A percentile compares a stretch with the other conserved stretches of the same genome.
Conservation (phyloP, 495 filamentous ascomycete species). For the Penicillium antarcticum region DNA sequence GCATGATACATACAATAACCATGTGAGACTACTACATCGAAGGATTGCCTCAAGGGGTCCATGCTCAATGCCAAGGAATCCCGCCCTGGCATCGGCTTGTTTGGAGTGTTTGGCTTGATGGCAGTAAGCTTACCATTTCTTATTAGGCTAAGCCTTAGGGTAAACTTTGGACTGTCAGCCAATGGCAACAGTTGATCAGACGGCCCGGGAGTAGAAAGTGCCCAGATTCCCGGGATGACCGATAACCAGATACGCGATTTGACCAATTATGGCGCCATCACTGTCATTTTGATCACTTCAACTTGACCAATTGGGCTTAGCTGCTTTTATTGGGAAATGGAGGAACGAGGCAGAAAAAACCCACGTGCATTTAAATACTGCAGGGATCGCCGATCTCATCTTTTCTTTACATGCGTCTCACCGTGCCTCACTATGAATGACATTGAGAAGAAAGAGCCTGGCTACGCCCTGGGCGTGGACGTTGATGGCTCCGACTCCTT, state of each 20-base stretch:
- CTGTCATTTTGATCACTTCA: no score
- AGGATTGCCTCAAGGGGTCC: no score
- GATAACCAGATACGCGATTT: conserved; percentile 5
- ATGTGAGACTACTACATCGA: no score
- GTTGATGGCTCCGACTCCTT: conserved; percentile 12
- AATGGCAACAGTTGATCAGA: no score
- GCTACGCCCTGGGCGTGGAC: conserved; percentile 7
- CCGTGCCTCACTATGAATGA: conserved; percentile 5
- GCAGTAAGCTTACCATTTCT: no score
- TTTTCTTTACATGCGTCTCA: not conserved
- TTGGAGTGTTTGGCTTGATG: no score
- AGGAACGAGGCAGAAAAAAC: not conserved
- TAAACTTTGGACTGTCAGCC: no score
- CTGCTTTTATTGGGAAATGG: not conserved
- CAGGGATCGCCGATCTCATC: not conserved
- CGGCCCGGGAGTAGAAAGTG: not conserved
- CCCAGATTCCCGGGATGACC: not conserved
- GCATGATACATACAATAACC: no score
- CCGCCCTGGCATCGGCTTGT: no score
- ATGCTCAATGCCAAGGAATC: no score
- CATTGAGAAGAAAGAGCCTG: conserved; percentile 10
- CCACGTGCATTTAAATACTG: not conserved
- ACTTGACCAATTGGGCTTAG: not conserved
- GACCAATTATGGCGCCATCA: conserved; percentile 14
- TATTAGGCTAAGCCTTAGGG: no score